These are phyloP conservation scores for Schoenoplectus tabernaemontani DNA, from an alignment of 202 grass and related monocot species.

Conservation along the genomic window DNA sequence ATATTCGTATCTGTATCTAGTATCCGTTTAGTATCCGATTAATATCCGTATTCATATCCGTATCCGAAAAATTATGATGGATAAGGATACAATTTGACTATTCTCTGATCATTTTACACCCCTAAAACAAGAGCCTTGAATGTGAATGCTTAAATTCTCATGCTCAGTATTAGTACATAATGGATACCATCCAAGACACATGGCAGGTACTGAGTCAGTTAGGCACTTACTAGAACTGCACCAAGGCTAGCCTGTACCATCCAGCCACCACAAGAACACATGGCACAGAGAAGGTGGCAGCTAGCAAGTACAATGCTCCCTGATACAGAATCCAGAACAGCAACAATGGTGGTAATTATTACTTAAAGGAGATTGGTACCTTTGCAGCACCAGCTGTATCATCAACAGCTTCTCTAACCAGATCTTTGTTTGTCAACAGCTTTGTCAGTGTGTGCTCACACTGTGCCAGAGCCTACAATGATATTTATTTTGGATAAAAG, in stretches of 20 bases:
- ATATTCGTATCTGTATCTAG: too few species aligned
- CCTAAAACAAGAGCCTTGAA: not conserved
- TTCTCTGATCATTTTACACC: too few species aligned
- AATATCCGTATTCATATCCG: too few species aligned
- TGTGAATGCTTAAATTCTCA: not conserved
- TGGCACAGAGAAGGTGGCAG: not conserved
- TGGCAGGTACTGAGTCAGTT: not conserved
- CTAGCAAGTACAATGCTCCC: not conserved
- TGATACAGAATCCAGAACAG: not conserved
- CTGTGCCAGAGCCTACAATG: slow-evolving; percentile 73
- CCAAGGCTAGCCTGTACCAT: not conserved
- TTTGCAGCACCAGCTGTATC: slow-evolving; percentile 88
- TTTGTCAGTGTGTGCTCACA: slow-evolving; percentile 75
- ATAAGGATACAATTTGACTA: too few species aligned
- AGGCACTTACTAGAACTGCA: not conserved
- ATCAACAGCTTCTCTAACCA: slow-evolving; percentile 82
- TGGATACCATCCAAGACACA: not conserved
- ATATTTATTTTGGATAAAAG: not conserved
- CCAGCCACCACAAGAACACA: not conserved
- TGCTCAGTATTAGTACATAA: not conserved
- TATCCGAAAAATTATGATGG: too few species aligned
- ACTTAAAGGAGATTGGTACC: slow-evolving; percentile 28
- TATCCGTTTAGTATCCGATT: too few species aligned
- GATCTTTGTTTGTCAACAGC: slow-evolving; percentile 51
- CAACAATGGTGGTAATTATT: not conserved